Base-by-base conservation (phyloP, 371 early-diverging fungal genomes). In the Mortierella sp. region DNA sequence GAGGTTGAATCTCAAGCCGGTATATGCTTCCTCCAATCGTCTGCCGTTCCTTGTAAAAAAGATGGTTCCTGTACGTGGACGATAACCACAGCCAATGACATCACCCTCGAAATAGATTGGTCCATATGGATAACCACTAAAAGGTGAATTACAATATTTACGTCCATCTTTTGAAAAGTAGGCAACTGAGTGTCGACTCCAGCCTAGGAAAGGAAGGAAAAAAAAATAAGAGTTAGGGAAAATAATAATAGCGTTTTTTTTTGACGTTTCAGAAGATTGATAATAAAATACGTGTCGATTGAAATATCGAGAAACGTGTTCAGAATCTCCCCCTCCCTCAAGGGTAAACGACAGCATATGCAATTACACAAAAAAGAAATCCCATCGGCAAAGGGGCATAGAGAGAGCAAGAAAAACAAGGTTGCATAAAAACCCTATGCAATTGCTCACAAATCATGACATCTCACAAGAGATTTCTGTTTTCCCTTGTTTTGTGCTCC, bases 21-120 rank as follows among this genome's bases (percentile, higher is more conserved):
- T 83, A 43, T 83, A 79, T 4, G 75, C 83, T 17, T 72, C 84
- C 17, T 76, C 79, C 15, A 84, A 23, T 15, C 71, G 42, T 55
- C 63, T 69, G 3, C 86, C 86, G 61, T 86, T 86, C 34, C 78
- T 67, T 0, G 86, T 86, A 53, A 85, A 86, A 47, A 86, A 86
- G 19, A 86, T 75, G 12, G 69, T 70, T 23, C 86, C 86, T 22
- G 66, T 66, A 10, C 83, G 55, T 37, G 84, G 81, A 9, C 77
- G 68, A 68, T 85, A 86, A 17, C 84, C 85, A 54, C 85, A 85
- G 23, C 86, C 86, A 34, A 86, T 54, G 9, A 85, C 83, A 60
- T 86, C 84, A 2, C 75, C 86, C 29, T 80, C 81, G 32, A 59
- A 80, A 47, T 69, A 83, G 34, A 57, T 43, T 29, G 79, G 80